A percentile compares a stretch with the other conserved stretches of the same genome.
Evolutionary conservation across 78 protist genomes (phyloP).

Genomic region (Dictyostelium capitatum): DNA sequence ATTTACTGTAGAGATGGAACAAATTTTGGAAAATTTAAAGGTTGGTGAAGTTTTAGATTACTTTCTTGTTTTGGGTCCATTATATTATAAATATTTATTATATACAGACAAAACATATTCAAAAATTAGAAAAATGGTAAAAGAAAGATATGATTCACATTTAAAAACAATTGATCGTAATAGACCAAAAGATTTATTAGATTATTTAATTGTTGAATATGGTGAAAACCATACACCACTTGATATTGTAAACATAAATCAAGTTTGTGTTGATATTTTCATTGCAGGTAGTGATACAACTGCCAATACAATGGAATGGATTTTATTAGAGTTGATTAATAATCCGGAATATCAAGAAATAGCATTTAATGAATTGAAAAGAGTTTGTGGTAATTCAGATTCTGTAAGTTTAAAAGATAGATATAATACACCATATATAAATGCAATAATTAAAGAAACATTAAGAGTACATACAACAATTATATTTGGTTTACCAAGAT

Average conservation of each 20-base stretch:
- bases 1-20: too few species aligned
- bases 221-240: background rate
- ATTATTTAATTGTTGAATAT: background rate
- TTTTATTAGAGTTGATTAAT: background rate
- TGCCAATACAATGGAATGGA: slow-evolving; percentile 15
- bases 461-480: background rate
- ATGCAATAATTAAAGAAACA: slow-evolving; percentile 8
- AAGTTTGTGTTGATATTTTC: background rate
- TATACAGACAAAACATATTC: background rate
- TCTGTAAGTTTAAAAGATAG: background rate
- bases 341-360: slow-evolving; percentile 48
- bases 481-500: too few species aligned
- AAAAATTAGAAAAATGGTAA: background rate
- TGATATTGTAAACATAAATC: background rate
- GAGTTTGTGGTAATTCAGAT: background rate
- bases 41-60: too few species aligned
- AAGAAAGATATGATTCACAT: background rate
- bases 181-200: slow-evolving; percentile 5
- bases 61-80: background rate
- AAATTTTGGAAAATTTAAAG: too few species aligned
- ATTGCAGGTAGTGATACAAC: background rate
- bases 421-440: background rate
- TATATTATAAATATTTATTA: background rate
- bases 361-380: background rate
- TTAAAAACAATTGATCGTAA: background rate